Conservation (phyloP, 768 basidiomycete genomes). For the Psilocybe azurescens region DNA sequence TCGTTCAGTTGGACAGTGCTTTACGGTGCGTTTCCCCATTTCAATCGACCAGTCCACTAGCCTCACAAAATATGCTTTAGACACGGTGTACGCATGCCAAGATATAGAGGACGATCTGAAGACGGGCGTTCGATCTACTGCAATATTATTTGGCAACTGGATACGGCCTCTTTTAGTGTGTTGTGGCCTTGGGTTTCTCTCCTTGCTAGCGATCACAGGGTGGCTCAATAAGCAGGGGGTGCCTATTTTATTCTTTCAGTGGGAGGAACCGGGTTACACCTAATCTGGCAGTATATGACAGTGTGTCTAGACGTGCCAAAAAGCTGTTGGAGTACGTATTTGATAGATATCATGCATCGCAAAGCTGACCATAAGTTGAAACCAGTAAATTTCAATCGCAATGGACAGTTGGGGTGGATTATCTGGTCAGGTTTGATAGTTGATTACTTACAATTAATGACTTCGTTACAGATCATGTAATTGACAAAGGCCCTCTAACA, state of each 20-base stretch:
- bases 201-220: slow-evolving; percentile 57
- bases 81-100: slow-evolving; percentile 82
- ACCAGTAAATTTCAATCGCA: slow-evolving; percentile 51
- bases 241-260: slow-evolving; percentile 50
- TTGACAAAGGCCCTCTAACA: no score
- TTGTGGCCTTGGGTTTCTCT: slow-evolving; percentile 58
- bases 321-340: slow-evolving; percentile 52
- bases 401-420: slow-evolving; percentile 53
- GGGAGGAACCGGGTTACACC: slow-evolving; percentile 47
- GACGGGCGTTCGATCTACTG: slow-evolving; percentile 78
- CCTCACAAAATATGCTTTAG: slow-evolving; percentile 19
- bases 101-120: slow-evolving; percentile 77
- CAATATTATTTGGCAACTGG: slow-evolving; percentile 68
- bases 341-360: background rate
- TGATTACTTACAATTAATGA: slow-evolving; percentile 35
- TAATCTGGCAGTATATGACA: slow-evolving; percentile 52
- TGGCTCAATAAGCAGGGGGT: slow-evolving; percentile 57
- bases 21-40: slow-evolving; percentile 37
- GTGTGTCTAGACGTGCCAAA: slow-evolving; percentile 46
- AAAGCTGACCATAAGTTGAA: background rate
- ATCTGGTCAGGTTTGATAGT: slow-evolving; percentile 49
- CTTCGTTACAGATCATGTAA: background rate
- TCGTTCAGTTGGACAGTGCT: slow-evolving; percentile 51
- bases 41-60: background rate
- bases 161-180: slow-evolving; percentile 59